These are phyloP conservation scores for Lactarius sanguifluus DNA, from an alignment of 768 basidiomycete genomes.

Conservation along the genomic window DNA sequence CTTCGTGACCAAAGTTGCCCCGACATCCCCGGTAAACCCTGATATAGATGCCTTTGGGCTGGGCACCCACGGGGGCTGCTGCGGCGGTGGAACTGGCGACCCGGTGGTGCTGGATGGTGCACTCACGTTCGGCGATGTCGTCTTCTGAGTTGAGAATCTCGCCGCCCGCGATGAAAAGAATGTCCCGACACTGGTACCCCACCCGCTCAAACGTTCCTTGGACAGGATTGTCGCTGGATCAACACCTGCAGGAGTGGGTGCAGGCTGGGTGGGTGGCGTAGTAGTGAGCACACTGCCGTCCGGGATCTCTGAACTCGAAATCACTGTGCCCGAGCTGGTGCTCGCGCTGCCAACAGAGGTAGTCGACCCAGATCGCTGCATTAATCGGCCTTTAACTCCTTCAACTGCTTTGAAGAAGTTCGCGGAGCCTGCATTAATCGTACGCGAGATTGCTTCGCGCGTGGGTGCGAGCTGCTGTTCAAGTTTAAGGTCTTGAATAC, in stretches of 20 bases:
- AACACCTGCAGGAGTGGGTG: slow-evolving; percentile 25
- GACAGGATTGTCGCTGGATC: slow-evolving; percentile 30
- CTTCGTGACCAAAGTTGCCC: slow-evolving; percentile 2
- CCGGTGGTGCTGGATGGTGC: slow-evolving; percentile 14
- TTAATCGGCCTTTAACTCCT: slow-evolving; percentile 78
- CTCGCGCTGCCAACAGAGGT: slow-evolving; percentile 29
- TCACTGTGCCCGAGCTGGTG: slow-evolving; percentile 31
- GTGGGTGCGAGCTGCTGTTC: slow-evolving; percentile 94
- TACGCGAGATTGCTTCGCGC: slow-evolving; percentile 82
- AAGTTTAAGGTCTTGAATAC: slow-evolving; percentile 89
- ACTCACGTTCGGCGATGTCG: slow-evolving; percentile 15
- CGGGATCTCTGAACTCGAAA: slow-evolving; percentile 35
- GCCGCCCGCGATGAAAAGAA: slow-evolving; percentile 27
- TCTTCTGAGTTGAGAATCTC: slow-evolving; percentile 17
- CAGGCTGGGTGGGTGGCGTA: slow-evolving; percentile 7
- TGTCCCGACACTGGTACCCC: slow-evolving; percentile 29
- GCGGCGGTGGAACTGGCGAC: slow-evolving; percentile 14
- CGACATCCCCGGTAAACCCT: background rate
- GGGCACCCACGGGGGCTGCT: slow-evolving; percentile 3
- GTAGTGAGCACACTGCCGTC: slow-evolving; percentile 24
- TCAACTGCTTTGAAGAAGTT: slow-evolving; percentile 89
- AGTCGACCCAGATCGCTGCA: slow-evolving; percentile 39
- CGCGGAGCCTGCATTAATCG: slow-evolving; percentile 69
- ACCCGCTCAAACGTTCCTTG: slow-evolving; percentile 26
- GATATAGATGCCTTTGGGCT: background rate